phyloP scores from a whole-genome alignment of 805 yeast species.

The Zygotorulaspora chibaensis region DNA sequence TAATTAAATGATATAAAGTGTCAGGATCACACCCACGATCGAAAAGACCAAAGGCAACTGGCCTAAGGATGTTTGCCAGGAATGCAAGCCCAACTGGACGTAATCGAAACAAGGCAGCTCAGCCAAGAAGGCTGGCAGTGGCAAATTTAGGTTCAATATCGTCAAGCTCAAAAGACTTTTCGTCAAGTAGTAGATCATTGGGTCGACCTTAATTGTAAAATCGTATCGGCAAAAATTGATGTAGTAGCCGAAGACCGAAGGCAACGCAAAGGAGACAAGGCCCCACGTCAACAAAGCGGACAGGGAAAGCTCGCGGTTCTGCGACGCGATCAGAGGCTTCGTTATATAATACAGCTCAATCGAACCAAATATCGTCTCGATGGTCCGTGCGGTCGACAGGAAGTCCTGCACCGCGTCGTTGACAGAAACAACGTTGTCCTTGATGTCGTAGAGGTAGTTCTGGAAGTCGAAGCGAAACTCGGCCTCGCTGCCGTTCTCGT shows the following conservation, averaged over 20 bases:
- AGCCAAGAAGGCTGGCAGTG: neutral
- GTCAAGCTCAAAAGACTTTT: conserved; percentile 22
- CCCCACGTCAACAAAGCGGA: conserved; percentile 7
- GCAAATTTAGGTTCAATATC: conserved; percentile 11
- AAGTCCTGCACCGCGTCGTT: conserved; percentile 27
- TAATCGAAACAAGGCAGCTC: conserved; percentile 3
- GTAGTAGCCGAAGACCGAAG: conserved; percentile 26
- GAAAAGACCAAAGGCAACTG: conserved; percentile 24
- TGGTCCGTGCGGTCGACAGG: conserved; percentile 23
- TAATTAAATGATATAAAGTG: conserved; percentile 24
- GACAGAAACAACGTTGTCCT: conserved; percentile 14
- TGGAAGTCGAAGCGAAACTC: conserved; percentile 23
- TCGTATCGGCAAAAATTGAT: conserved; percentile 33
- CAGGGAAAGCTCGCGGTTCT: conserved; percentile 6
- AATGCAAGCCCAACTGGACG: conserved; percentile 4
- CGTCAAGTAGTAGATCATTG: conserved; percentile 30
- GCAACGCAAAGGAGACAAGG: conserved; percentile 9
- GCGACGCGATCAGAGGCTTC: conserved; percentile 10
- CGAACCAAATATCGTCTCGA: conserved; percentile 16
- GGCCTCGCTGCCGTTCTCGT: conserved; percentile 7
- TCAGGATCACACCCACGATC: conserved; percentile 19
- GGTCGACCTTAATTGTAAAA: conserved; percentile 27
- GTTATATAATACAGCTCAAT: conserved; percentile 23
- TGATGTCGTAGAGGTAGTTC: conserved; percentile 21
- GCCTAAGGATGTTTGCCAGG: conserved; percentile 17